Evolutionary conservation across 139 green algal species (phyloP), one percentile per base, ranked within the genome.

Genomic region (Chlamydomonas sphaeroides): DNA sequence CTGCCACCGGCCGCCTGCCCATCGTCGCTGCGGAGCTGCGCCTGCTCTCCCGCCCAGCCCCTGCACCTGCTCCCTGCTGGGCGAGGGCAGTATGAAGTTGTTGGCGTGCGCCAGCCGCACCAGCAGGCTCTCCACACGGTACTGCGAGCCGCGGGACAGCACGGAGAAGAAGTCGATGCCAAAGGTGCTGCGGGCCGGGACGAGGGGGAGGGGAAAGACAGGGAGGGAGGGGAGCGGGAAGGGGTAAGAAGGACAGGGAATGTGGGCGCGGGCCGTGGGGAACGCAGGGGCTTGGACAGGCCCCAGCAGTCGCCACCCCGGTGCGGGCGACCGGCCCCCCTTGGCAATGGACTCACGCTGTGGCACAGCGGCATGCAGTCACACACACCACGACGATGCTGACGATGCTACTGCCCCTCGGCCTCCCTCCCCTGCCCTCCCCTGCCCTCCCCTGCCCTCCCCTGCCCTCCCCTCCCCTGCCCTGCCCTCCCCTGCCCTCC

Each of bases 101-200:
- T 98, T 95, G 51, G 92, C 95, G 89, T 98, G 97, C 15, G 94
- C 93, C 72, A 99, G 91, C 30, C 97, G 90, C 62, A 96, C 63
- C 88, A 99, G 87, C 92, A 99, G 95, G 71, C 82, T 93, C 90
- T 99, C 97, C 72, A 99, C 97, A 0, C 97, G 88, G 92, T 98
- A 99, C 91, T 99, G 97, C 73, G 84, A 94, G 56, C 95, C 95
- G 14, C 95, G 92, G 7, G 89, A 80, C 39, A 96, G 86, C 56
- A 95, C 92, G 11, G 85, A 92, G 84, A 95, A 97, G 86, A 99
- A 98, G 92, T 99, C 97, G 67, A 99, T 99, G 86, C 97, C 97
- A 80, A 98, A 99, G 21, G 95, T 92, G n/a, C 72, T 80, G 59
- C 56, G 38, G 30, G 68, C 4, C 0, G 32, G 65, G 65, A 26